Base-by-base conservation (phyloP, 768 basidiomycete species). In the Termitomyces sp. region DNA sequence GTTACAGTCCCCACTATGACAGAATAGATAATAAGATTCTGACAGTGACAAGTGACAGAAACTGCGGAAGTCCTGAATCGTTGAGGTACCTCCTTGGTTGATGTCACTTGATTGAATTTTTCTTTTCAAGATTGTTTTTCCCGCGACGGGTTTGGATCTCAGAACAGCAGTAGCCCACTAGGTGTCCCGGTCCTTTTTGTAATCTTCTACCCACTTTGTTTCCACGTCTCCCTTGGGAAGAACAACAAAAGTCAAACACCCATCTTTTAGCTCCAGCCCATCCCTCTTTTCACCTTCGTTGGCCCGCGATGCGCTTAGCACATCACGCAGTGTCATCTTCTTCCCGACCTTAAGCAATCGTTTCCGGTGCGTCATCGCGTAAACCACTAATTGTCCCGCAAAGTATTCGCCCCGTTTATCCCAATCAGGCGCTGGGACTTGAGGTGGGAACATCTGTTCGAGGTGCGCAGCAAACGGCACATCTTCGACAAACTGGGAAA, bases 311-410 rank as follows among this genome's bases (percentile, higher is more conserved):
- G 81, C 83, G 10, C 70, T 71, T 62, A 85, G 86, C 3, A 96
- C 86, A 64, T 94, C 90, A 46, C 78, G 72, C 57, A 98, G 73
- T 11, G 87, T 88, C 84, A 96, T 87, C 68, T 89, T 93, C 73
- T 87, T 91, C 14, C 95, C 96, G 5, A 96, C 83, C 71, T 95
- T 99, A 57, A 99, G 74, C 46, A 98, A 70, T 40, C 92, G 80
- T 65, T 82, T 87, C 56, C 80, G 71, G 58, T 75, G 73, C 11
- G 95, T 98, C 66, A 86, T 86, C 35, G 90, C 91, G 71, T 97
- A 98, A 5, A 97, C 77, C 2, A 85, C 82, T 15, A 98, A 73
- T 52, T 82, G 79, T 1, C 74, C 79, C 19, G 76, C 74, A 2
- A 72, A 67, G 63, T 95, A 98, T 69, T 92, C 83, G 5, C 77